Evolutionary conservation across 164 flowering plant species (phyloP).

Genomic region (Magnolia sinica): DNA sequence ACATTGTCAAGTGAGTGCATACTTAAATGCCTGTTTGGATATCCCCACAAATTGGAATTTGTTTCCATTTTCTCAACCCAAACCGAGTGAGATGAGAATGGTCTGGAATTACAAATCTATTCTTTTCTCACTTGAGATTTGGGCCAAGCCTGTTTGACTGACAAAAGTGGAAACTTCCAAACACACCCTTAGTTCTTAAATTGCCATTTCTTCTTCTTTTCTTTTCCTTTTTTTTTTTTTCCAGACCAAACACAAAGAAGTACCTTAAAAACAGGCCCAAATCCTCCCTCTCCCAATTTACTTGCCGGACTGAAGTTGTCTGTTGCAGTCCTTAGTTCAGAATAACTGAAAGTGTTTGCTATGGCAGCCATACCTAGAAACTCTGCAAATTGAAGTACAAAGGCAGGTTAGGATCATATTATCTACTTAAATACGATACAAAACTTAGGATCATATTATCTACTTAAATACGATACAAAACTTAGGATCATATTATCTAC

Average conservation of each 20-base stretch:
- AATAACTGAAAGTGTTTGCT: conserved; percentile 63
- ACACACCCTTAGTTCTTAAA: background rate
- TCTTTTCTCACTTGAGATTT: background rate
- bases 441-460: no score
- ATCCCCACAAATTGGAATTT: background rate
- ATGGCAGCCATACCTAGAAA: conserved; percentile 49
- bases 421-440: no score
- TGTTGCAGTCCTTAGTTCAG: conserved; percentile 65
- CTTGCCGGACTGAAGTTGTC: conserved; percentile 56
- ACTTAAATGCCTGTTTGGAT: background rate
- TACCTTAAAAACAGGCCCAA: conserved; percentile 87
- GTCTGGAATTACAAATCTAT: background rate
- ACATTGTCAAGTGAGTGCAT: background rate
- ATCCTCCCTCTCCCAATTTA: conserved; percentile 92
- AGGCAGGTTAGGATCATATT: background rate
- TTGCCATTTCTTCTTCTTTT: background rate
- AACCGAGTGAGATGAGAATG: background rate
- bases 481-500: no score
- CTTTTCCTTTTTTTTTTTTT: no score
- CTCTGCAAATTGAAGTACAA: conserved; percentile 35
- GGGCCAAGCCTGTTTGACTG: background rate
- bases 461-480: no score
- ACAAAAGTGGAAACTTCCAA: background rate
- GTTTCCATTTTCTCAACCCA: background rate
- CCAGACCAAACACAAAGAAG: background rate